Evolutionary conservation across 257 asterid genomes (phyloP).

Genomic region (Gynochthodes officinalis): DNA sequence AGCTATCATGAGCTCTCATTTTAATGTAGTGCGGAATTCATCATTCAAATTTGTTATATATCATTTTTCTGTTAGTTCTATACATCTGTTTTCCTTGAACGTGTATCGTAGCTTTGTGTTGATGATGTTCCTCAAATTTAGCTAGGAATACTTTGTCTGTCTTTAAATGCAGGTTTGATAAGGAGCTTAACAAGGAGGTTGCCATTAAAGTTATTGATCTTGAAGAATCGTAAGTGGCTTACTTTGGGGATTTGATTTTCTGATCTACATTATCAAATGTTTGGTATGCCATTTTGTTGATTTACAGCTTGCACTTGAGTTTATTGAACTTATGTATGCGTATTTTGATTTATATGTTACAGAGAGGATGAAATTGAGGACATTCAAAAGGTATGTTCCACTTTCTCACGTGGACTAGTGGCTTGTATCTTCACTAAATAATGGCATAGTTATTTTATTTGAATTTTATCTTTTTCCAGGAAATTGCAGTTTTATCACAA

Average conservation of each 20-base stretch:
- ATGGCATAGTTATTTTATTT: slow-evolving; percentile 20
- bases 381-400: slow-evolving; percentile 79
- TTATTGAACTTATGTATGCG: slow-evolving; percentile 26
- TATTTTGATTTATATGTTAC: slow-evolving; percentile 27
- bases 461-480: slow-evolving; percentile 49
- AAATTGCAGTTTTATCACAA: slow-evolving; percentile 93
- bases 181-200: slow-evolving; percentile 85
- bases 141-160: slow-evolving; percentile 6
- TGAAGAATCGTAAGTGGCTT: slow-evolving; percentile 92
- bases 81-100: not conserved
- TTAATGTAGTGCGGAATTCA: not conserved
- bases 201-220: slow-evolving; percentile 98
- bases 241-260: slow-evolving; percentile 8
- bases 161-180: slow-evolving; percentile 76
- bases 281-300: not conserved
- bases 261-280: slow-evolving; percentile 9
- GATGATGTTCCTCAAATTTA: not conserved
- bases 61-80: not conserved
- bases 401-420: slow-evolving; percentile 17
- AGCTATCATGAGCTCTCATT: not conserved
- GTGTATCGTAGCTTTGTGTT: not conserved
- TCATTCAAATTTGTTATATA: not conserved
- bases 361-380: slow-evolving; percentile 99
- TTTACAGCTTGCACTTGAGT: not conserved
- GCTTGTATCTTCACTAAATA: slow-evolving; percentile 8